A percentile compares a stretch with the other conserved stretches of the same genome.
Conservation (phyloP, 1,284 basidiomycete genomes). For the Amylostereum areolatum region DNA sequence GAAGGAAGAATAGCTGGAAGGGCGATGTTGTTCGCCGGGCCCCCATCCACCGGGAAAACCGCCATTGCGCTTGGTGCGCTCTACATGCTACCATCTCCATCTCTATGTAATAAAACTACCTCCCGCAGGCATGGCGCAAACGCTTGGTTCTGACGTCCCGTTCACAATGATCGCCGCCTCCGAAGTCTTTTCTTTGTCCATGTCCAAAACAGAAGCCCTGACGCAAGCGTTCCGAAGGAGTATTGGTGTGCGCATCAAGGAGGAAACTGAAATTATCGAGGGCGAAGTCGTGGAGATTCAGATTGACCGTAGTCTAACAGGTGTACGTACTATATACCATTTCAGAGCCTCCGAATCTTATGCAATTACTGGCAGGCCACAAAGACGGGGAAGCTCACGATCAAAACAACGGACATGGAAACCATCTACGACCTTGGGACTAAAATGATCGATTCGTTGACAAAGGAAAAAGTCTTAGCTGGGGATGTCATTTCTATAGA, state of each 20-base stretch:
- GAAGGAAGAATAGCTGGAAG: constrained; percentile 92
- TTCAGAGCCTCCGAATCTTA: not conserved
- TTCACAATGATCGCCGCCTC: constrained; percentile 97
- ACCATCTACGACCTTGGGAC: constrained; percentile 98
- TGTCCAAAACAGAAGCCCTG: constrained; percentile 98
- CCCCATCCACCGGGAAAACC: constrained; percentile 95
- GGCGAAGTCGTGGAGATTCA: constrained; percentile 99
- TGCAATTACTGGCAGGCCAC: constrained; percentile 62
- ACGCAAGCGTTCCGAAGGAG: constrained; percentile 94
- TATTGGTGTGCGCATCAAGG: constrained; percentile 95
- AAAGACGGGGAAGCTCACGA: constrained; percentile 95
- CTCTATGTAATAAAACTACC: constrained; percentile 1
- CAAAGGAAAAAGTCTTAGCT: constrained; percentile 95
- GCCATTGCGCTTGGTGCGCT: constrained; percentile 88
- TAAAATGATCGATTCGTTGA: constrained; percentile 98
- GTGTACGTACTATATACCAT: constrained; percentile 51
- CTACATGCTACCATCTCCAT: not conserved
- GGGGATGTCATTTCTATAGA: constrained; percentile 97
- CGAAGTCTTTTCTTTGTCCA: constrained; percentile 95
- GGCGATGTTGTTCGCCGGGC: constrained; percentile 94
- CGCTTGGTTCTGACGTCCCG: constrained; percentile 88
- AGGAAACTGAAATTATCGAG: constrained; percentile 96
- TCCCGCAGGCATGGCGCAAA: constrained; percentile 87
- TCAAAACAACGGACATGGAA: constrained; percentile 99
- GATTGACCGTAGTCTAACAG: constrained; percentile 94